phyloP scores from a whole-genome alignment of 257 asterid species.

The Solanum tarapatanum region DNA sequence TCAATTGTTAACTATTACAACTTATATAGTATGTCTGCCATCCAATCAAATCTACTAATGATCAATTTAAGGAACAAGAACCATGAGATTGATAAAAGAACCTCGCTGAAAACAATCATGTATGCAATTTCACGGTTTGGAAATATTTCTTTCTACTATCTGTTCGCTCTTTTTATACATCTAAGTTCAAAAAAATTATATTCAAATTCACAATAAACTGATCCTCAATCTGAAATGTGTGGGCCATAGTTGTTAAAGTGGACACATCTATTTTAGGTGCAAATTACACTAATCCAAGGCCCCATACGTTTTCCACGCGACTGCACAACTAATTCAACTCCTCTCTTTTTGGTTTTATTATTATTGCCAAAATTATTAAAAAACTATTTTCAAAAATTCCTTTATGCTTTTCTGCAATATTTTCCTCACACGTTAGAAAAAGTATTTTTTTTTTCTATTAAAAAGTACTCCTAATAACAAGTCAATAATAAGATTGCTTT shows the following conservation, averaged over 20 bases:
- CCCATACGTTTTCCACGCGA: not conserved
- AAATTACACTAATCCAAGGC: not conserved
- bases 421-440: not conserved
- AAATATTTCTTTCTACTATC: not conserved
- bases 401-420: not conserved
- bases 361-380: not conserved
- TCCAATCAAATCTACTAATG: not conserved
- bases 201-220: not conserved
- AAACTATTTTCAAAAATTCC: not conserved
- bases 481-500: not conserved
- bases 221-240: not conserved
- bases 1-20: not conserved
- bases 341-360: not conserved
- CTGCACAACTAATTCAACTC: not conserved
- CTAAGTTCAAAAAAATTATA: too few species aligned
- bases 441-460: not conserved
- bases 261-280: not conserved
- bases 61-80: not conserved
- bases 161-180: not conserved
- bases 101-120: not conserved
- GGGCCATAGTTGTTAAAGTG: not conserved
- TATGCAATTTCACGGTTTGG: not conserved
- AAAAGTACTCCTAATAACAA: not conserved
- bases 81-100: not conserved
- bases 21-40: too few species aligned